These are phyloP conservation scores for Penicillium sp. DNA, from an alignment of 2,329 filamentous ascomycete species.

Conservation along the genomic window DNA sequence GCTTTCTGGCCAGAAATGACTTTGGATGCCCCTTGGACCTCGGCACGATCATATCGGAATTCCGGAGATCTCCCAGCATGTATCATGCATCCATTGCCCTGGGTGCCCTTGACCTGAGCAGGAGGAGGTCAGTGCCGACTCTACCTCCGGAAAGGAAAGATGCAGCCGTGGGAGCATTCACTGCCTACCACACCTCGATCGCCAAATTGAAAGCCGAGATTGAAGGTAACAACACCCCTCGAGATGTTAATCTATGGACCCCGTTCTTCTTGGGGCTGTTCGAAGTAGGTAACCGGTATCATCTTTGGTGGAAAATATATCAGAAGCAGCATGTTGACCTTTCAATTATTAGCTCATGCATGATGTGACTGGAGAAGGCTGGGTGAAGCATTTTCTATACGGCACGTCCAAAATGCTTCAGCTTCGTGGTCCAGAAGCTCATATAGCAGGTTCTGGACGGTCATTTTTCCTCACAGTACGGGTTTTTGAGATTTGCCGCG, in stretches of 20 bases:
- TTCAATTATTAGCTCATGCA: neutral
- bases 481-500: neutral
- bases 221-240: neutral
- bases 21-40: neutral
- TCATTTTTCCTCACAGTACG: slow-evolving; percentile 1
- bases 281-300: neutral
- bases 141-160: neutral
- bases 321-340: neutral
- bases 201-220: neutral
- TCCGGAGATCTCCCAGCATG: neutral
- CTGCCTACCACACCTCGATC: neutral
- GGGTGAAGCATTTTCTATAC: neutral
- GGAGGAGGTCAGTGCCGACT: neutral
- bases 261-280: neutral
- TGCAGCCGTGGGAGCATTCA: neutral
- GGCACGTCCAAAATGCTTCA: neutral
- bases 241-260: neutral
- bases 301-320: neutral
- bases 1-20: neutral
- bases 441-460: neutral
- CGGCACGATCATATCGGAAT: neutral
- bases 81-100: neutral
- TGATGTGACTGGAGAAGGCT: neutral
- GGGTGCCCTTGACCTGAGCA: neutral
- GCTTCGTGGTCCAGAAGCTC: neutral